These are phyloP conservation scores for Oryza australiensis DNA, from an alignment of 176 grass and related monocot genomes.

Conservation along the genomic window DNA sequence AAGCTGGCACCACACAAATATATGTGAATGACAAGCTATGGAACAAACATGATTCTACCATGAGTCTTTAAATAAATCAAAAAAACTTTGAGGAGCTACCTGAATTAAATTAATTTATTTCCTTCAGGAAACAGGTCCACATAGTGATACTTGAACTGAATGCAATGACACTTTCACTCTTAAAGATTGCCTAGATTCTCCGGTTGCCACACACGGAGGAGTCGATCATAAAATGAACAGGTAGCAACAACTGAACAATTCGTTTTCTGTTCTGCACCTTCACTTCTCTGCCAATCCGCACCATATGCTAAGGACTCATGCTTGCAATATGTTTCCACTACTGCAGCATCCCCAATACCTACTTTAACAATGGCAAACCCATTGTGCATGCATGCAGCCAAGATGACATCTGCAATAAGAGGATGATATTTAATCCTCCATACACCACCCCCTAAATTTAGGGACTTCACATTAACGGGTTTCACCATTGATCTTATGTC, in stretches of 20 bases:
- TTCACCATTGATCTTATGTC: constrained; percentile 77
- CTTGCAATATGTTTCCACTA: constrained; percentile 79
- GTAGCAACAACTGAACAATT: constrained; percentile 63
- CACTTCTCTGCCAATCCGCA: constrained; percentile 84
- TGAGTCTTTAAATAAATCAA: constrained; percentile 27
- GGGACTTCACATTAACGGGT: constrained; percentile 64
- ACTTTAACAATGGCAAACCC: constrained; percentile 78
- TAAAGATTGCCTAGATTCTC: constrained; percentile 47
- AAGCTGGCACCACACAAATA: constrained; percentile 13
- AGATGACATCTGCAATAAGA: constrained; percentile 49
- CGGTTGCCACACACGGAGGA: constrained; percentile 75
- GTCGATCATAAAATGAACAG: constrained; percentile 89
- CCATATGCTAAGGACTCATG: constrained; percentile 95
- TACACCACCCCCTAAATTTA: constrained; percentile 89
- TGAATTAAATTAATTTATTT: constrained; percentile 42
- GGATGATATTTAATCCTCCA: constrained; percentile 96
- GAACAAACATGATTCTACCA: constrained; percentile 10
- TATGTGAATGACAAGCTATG: background rate
- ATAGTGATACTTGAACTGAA: constrained; percentile 22
- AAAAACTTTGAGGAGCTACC: constrained; percentile 29
- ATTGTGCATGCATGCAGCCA: constrained; percentile 96
- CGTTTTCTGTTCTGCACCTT: constrained; percentile 17
- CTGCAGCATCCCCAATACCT: constrained; percentile 39
- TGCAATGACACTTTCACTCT: constrained; percentile 16
- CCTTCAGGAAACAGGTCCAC: constrained; percentile 34